These are phyloP conservation scores for Podosphaera aphanis DNA, from an alignment of 2,329 filamentous ascomycete genomes.

Conservation along the genomic window DNA sequence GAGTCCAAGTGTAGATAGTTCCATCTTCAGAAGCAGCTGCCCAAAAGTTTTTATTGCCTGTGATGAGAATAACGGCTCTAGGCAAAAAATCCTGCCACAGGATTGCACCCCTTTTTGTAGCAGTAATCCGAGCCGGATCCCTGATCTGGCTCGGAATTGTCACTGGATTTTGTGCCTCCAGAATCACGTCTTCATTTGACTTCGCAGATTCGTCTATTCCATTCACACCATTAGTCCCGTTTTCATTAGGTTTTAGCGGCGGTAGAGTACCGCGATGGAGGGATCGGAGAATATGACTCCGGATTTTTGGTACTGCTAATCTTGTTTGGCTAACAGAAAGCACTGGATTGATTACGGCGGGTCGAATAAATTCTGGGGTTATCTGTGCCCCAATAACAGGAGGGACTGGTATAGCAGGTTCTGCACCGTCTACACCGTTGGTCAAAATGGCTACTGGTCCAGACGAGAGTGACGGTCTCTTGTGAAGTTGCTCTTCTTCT, in stretches of 20 bases:
- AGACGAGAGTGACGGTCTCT: slow-evolving; percentile 32
- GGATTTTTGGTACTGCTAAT: slow-evolving; percentile 67
- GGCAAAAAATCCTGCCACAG: slow-evolving; percentile 92
- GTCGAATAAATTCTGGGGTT: slow-evolving; percentile 66
- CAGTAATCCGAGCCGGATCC: slow-evolving; percentile 65
- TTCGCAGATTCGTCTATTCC: slow-evolving; percentile 37
- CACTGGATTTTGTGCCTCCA: slow-evolving; percentile 72
- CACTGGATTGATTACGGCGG: slow-evolving; percentile 64
- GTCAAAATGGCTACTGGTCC: slow-evolving; percentile 53
- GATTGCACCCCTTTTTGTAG: slow-evolving; percentile 55
- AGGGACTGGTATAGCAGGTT: slow-evolving; percentile 44
- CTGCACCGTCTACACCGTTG: slow-evolving; percentile 54
- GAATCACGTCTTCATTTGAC: slow-evolving; percentile 44
- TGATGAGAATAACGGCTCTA: slow-evolving; percentile 65
- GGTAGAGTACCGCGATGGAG: slow-evolving; percentile 41
- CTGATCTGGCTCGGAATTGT: slow-evolving; percentile 34
- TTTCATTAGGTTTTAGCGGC: slow-evolving; percentile 14
- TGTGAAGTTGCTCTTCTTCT: slow-evolving; percentile 32
- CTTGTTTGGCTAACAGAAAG: slow-evolving; percentile 64
- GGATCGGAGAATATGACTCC: slow-evolving; percentile 60
- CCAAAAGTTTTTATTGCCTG: slow-evolving; percentile 80
- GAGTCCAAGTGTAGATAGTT: slow-evolving; percentile 73
- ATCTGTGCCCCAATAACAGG: slow-evolving; percentile 35
- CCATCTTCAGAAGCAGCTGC: slow-evolving; percentile 84
- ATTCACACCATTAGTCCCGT: slow-evolving; percentile 16